Evolutionary conservation across 345 rosid genomes (phyloP), one percentile per base, ranked within the genome.

Genomic region (Mangifera indica): DNA sequence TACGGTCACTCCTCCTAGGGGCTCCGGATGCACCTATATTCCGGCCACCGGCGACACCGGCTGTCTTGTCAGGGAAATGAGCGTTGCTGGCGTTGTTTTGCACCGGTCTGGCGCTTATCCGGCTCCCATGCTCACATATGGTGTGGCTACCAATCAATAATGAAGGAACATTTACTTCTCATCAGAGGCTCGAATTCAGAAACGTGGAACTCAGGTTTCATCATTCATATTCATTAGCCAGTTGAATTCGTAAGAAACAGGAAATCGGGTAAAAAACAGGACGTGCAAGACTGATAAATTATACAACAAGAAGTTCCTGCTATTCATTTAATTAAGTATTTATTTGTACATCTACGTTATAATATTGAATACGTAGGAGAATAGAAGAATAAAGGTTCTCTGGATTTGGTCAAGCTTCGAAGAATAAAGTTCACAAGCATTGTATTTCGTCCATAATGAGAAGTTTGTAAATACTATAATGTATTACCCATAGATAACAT

Each of bases 11-110:
- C 78, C 89, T 45, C 81, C 86, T 1, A 53, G 76, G 1, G 21
- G 81, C 7, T 89, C 95, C 0, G 80, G 87, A n/a, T 87, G 92
- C 82, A 86, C 92, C 60, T 57, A 82, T 78, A 82, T 86, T 46
- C 92, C 95, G 3, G 82, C 84, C 0, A 51, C 61, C 11, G 54
- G 76, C 25, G 91, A 88, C 37, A 2, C 81, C 2, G 24, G 60
- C 44, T 87, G 95, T 32, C 87, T 81, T 0, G 60, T 84, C 52
- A 64, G 75, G n/a, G 82, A 79, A 66, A 84, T 57, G 80, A 78
- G 83, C 69, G 77, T 73, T 12, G 83, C 88, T 0, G 85, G 80
- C 0, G 21, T 1, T 37, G 54, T 55, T 63, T 46, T 72, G 18
- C 66, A 77, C 58, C 79, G 52, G 37, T 17, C 75, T 45, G 3